Evolutionary conservation across 495 filamentous ascomycete genomes (phyloP).

Genomic region (Lasiosphaeriaceae sp.): DNA sequence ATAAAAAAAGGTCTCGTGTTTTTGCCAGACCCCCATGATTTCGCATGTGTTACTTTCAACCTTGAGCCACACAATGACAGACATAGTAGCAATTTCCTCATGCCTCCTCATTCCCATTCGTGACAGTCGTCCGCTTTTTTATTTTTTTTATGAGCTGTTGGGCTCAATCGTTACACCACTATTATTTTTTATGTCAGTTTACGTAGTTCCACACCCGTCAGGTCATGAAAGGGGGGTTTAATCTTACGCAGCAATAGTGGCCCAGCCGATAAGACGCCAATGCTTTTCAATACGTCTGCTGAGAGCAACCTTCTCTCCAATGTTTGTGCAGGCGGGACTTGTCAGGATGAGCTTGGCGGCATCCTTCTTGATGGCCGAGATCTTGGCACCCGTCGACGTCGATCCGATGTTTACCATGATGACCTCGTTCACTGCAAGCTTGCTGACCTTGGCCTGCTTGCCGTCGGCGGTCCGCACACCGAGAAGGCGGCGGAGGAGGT

Average conservation of each 20-base stretch:
- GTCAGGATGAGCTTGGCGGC: slow-evolving; percentile 79
- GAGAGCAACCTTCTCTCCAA: slow-evolving; percentile 96
- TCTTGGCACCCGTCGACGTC: slow-evolving; percentile 92
- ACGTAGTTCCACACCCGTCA: neutral
- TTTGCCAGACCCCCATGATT: neutral
- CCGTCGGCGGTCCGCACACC: slow-evolving; percentile 98
- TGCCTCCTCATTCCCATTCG: slow-evolving; percentile 5
- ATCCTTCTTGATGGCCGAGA: slow-evolving; percentile 93
- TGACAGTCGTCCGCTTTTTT: slow-evolving; percentile 8
- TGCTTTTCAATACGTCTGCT: slow-evolving; percentile 97
- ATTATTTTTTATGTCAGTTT: slow-evolving; percentile 11
- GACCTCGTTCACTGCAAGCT: slow-evolving; percentile 95
- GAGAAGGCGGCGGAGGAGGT: slow-evolving; percentile 85
- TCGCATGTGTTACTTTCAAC: neutral
- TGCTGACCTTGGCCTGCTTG: slow-evolving; percentile 98
- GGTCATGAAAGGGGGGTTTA: neutral
- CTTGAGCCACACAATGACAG: neutral
- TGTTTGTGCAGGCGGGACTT: slow-evolving; percentile 85
- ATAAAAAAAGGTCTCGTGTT: neutral
- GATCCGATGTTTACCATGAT: slow-evolving; percentile 99
- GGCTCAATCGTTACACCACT: slow-evolving; percentile 42
- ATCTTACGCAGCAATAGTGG: slow-evolving; percentile 68
- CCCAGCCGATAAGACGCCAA: slow-evolving; percentile 98
- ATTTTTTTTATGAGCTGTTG: slow-evolving; percentile 23
- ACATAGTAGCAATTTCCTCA: slow-evolving; percentile 4